Evolutionary conservation across 163 green algal genomes (phyloP).

Genomic region (Scenedesmus sp.): DNA sequence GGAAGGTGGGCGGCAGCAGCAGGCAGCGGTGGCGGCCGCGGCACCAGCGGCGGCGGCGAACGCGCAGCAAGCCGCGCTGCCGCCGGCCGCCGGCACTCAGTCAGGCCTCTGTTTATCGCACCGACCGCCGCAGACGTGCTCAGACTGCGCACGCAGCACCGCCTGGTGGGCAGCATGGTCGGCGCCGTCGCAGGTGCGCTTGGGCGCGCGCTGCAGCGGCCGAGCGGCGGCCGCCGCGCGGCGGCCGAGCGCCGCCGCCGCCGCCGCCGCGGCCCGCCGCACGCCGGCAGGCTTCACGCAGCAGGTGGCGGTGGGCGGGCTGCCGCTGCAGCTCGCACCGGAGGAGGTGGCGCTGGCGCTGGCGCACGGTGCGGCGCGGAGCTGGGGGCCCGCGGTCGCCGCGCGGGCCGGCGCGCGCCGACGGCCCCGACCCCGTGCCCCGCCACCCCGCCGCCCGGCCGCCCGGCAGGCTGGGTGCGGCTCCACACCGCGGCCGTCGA

Average conservation of each 20-base stretch:
- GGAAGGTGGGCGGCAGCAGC: conserved; percentile 15
- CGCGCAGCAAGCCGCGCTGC: background rate
- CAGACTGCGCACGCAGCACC: conserved; percentile 11
- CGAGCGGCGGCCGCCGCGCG: background rate
- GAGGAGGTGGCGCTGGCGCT: conserved; percentile 34
- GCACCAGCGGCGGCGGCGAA: background rate
- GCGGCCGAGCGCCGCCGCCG: background rate
- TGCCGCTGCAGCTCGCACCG: conserved; percentile 31
- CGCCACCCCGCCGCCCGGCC: background rate
- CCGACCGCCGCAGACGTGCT: background rate
- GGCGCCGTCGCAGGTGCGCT: conserved; percentile 19
- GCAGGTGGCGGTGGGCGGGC: conserved; percentile 32
- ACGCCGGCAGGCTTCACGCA: conserved; percentile 14
- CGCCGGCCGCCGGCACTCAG: background rate
- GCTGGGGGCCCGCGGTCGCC: background rate
- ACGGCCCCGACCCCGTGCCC: background rate
- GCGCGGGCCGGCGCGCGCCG: background rate
- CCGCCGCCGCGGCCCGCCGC: background rate
- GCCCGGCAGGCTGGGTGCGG: conserved; percentile 8
- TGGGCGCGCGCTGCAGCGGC: background rate
- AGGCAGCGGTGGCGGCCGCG: background rate
- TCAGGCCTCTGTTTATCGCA: background rate
- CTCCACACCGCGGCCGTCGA: background rate
- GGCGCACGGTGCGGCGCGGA: background rate
- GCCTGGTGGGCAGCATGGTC: conserved; percentile 32